Percentiles rank a stretch among this genome's conserved stretches.
phyloP scores from a whole-genome alignment of 257 asterid species.

The Haberlea rhodopensis region DNA sequence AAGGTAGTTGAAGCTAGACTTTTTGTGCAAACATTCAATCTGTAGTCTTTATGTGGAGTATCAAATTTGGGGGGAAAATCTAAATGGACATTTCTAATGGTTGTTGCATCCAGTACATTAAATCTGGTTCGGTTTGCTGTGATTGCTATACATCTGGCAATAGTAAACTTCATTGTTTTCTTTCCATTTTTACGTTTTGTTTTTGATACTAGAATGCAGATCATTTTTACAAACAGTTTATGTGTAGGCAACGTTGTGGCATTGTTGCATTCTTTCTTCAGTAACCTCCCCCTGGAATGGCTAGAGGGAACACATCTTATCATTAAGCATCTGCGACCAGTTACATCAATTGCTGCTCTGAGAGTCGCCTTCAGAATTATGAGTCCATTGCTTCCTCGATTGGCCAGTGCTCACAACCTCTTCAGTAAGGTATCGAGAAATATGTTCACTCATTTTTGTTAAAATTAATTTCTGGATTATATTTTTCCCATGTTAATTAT shows the following conservation, averaged over 20 bases:
- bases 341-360: constrained; percentile 86
- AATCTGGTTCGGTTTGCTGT: background rate
- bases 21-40: constrained; percentile 6
- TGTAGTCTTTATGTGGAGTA: background rate
- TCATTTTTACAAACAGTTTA: constrained; percentile 13
- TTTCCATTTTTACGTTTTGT: constrained; percentile 5
- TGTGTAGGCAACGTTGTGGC: constrained; percentile 87
- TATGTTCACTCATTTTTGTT: background rate
- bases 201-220: constrained; percentile 12
- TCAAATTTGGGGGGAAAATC: too few species aligned
- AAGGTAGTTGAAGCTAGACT: constrained; percentile 5
- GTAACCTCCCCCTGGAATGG: constrained; percentile 96
- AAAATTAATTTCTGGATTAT: background rate
- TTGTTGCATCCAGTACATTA: background rate
- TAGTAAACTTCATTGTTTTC: constrained; percentile 4
- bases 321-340: constrained; percentile 86
- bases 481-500: background rate
- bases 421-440: constrained; percentile 64
- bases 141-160: background rate
- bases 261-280: constrained; percentile 80
- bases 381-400: constrained; percentile 92
- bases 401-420: constrained; percentile 84
- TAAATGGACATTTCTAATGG: constrained; percentile 1
- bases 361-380: constrained; percentile 94
- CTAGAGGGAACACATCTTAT: constrained; percentile 86